These are phyloP conservation scores for Maudiozyma turicensis DNA, from an alignment of 805 yeast species.

Conservation along the genomic window DNA sequence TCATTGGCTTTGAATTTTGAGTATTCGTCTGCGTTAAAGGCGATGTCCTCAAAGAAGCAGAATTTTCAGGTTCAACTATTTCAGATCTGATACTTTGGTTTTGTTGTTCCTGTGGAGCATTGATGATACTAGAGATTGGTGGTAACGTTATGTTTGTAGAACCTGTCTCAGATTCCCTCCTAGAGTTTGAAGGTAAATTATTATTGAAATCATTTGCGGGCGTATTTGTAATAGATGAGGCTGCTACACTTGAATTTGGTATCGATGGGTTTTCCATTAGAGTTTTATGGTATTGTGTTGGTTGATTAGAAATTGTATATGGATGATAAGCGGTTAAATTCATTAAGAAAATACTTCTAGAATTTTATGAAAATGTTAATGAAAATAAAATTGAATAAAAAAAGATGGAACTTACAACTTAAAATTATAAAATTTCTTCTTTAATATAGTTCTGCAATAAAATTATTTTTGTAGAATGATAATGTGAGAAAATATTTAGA, in stretches of 20 bases:
- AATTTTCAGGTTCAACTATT: background rate
- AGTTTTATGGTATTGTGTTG: background rate
- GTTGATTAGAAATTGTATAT: background rate
- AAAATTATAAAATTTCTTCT: too few relatives aligned
- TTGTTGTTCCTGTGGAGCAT: background rate
- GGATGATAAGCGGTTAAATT: background rate
- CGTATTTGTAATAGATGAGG: too few relatives aligned
- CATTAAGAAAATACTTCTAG: background rate
- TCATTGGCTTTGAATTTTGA: background rate
- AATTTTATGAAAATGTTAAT: background rate
- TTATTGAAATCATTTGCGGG: too few relatives aligned
- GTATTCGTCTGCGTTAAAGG: background rate
- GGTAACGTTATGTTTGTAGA: constrained; percentile 1
- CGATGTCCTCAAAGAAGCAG: background rate
- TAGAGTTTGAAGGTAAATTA: background rate
- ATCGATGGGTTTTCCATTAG: background rate
- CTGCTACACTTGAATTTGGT: too few relatives aligned
- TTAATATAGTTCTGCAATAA: background rate
- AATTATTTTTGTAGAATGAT: background rate
- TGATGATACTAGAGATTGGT: constrained; percentile 2
- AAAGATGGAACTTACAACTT: too few relatives aligned
- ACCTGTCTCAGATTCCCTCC: background rate
- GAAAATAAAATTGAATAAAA: too few relatives aligned
- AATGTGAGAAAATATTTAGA: background rate
- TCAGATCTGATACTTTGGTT: too few relatives aligned